Evolutionary conservation across 148 eudicot species (phyloP).

Genomic region (Vaccinium darrowii): DNA sequence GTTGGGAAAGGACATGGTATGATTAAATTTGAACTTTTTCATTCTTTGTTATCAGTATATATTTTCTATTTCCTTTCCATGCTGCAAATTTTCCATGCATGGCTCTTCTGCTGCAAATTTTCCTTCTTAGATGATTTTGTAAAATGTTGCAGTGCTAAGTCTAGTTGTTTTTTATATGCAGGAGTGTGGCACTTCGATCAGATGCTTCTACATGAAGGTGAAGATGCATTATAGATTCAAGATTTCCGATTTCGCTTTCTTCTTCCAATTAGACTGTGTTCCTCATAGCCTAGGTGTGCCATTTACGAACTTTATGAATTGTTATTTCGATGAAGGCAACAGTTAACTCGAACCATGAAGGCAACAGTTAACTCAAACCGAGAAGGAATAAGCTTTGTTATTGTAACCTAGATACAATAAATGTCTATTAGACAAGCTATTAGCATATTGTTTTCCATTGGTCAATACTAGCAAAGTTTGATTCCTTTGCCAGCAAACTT

Average conservation of each 20-base stretch:
- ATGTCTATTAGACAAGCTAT: neutral
- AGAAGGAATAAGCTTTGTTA: neutral
- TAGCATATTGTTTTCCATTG: neutral
- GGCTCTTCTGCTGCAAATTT: neutral
- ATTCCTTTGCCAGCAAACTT: too few relatives aligned
- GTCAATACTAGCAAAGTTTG: too few relatives aligned
- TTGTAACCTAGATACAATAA: too few relatives aligned
- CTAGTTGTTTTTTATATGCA: slow-evolving; percentile 24
- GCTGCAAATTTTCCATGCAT: neutral
- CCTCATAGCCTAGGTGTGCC: too few relatives aligned
- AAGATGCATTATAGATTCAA: slow-evolving; percentile 14
- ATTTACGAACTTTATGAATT: neutral
- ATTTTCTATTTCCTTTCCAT: neutral
- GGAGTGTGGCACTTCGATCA: slow-evolving; percentile 95
- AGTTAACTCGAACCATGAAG: neutral
- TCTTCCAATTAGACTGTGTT: neutral
- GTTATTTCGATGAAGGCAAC: neutral
- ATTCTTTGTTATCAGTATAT: neutral
- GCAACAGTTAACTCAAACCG: neutral
- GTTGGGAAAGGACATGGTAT: slow-evolving; percentile 92
- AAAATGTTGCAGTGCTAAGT: neutral
- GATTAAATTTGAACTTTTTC: neutral
- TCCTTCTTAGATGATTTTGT: neutral
- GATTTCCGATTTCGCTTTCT: neutral
- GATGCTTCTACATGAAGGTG: slow-evolving; percentile 52